phyloP scores from a whole-genome alignment of 1,284 basidiomycete species.

The Ceratobasidium sp. region DNA sequence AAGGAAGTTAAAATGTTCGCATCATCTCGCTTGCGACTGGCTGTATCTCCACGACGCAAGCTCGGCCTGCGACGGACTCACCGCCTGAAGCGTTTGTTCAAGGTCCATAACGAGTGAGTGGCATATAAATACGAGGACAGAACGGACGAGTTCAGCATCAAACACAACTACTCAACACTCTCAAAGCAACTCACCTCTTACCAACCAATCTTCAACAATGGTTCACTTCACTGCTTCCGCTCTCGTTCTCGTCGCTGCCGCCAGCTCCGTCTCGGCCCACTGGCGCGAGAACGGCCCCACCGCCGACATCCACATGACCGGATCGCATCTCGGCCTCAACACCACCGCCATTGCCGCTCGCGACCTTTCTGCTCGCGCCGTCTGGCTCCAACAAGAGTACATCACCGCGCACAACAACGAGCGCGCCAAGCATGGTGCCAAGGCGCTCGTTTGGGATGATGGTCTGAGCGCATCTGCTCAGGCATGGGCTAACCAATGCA shows the following conservation, averaged over 20 bases:
- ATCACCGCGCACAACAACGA: conserved; percentile 59
- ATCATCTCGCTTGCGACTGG: too few relatives aligned
- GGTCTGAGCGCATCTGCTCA: conserved; percentile 55
- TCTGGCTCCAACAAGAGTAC: conserved; percentile 14
- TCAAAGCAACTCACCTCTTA: too few relatives aligned
- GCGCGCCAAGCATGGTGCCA: conserved; percentile 54
- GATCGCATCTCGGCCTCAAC: conserved; percentile 6
- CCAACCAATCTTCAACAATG: conserved; percentile 12
- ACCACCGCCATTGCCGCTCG: background rate
- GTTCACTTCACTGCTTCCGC: conserved; percentile 1
- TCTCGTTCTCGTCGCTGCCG: background rate
- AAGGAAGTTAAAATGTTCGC: too few relatives aligned
- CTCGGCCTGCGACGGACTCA: too few relatives aligned
- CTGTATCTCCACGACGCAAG: too few relatives aligned
- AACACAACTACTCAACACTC: too few relatives aligned
- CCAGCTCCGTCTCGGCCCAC: conserved; percentile 7
- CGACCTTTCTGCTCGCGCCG: conserved; percentile 2
- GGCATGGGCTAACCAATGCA: conserved; percentile 58
- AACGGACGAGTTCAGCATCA: too few relatives aligned
- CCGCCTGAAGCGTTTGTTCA: too few relatives aligned
- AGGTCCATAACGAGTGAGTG: too few relatives aligned
- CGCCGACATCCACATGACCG: conserved; percentile 12
- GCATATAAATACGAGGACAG: too few relatives aligned
- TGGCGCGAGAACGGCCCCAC: conserved; percentile 10
- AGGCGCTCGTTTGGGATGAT: conserved; percentile 56